A percentile compares a stretch with the other conserved stretches of the same genome.
Evolutionary conservation across 2,329 filamentous ascomycete genomes (phyloP).

Genomic region (Xylariaceae sp.): DNA sequence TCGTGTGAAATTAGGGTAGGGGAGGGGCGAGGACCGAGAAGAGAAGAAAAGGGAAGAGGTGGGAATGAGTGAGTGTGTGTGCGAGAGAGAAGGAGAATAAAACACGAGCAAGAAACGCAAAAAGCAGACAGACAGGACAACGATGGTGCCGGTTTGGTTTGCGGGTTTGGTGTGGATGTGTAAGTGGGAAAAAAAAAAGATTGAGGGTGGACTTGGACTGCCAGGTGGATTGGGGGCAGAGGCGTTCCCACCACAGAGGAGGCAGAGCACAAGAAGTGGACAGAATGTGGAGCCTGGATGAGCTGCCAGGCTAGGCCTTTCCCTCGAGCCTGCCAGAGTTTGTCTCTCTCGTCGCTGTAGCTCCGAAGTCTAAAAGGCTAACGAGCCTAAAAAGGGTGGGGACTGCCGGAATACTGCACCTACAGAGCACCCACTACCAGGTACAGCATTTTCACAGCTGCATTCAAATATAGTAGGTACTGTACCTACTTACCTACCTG

Average conservation of each 20-base stretch:
- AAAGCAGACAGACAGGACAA: conserved; percentile 44
- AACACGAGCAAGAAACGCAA: conserved; percentile 43
- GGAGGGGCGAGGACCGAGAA: conserved; percentile 32
- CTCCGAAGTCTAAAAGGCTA: not conserved
- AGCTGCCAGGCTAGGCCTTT: not conserved
- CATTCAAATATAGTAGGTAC: too few species aligned
- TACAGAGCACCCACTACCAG: not conserved
- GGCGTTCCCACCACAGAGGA: conserved; percentile 6
- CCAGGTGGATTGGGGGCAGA: conserved; percentile 26
- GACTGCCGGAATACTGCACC: not conserved
- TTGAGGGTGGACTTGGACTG: conserved; percentile 37
- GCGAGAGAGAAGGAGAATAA: conserved; percentile 49
- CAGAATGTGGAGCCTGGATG: not conserved
- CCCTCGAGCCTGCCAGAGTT: not conserved
- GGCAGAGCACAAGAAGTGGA: not conserved
- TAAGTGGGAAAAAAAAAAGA: conserved; percentile 41
- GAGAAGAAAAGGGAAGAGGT: conserved; percentile 39
- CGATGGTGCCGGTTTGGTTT: conserved; percentile 45
- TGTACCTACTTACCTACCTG: not conserved
- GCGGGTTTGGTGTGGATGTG: conserved; percentile 40
- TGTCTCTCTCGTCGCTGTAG: too few species aligned
- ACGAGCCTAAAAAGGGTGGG: not conserved
- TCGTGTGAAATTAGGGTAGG: conserved; percentile 39
- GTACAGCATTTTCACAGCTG: too few species aligned
- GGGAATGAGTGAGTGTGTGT: conserved; percentile 34